Conservation (phyloP, 106 monocot species). For the Apostasia shenzhenica region DNA sequence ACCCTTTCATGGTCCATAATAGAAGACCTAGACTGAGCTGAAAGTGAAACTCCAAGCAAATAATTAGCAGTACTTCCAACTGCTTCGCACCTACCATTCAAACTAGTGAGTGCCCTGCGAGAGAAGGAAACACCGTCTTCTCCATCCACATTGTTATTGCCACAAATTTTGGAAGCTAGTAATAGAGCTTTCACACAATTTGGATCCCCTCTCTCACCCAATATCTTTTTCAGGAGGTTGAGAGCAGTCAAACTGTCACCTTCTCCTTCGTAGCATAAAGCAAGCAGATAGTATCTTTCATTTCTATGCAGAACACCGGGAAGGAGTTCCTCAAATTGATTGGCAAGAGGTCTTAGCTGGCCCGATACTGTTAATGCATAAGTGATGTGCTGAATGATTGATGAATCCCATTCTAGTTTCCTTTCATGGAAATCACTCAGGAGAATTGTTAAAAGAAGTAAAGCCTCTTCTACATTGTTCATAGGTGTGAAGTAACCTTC, state of each 20-base stretch:
- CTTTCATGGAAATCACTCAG: conserved; percentile 53
- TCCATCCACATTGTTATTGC: conserved; percentile 24
- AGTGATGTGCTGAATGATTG: conserved; percentile 67
- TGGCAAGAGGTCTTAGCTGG: conserved; percentile 40
- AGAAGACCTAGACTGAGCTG: conserved; percentile 45
- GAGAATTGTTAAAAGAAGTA: conserved; percentile 77
- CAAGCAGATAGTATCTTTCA: conserved; percentile 65
- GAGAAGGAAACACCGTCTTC: conserved; percentile 64
- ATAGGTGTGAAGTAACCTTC: conserved; percentile 64
- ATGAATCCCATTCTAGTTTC: conserved; percentile 62
- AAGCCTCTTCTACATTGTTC: conserved; percentile 83
- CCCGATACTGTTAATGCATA: conserved; percentile 80
- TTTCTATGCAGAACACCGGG: conserved; percentile 53
- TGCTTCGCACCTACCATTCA: conserved; percentile 27
- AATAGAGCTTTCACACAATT: conserved; percentile 49
- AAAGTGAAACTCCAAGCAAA: conserved; percentile 68
- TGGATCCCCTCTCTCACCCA: conserved; percentile 54
- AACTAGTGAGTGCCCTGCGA: conserved; percentile 35
- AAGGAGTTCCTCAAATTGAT: conserved; percentile 51
- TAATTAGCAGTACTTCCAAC: conserved; percentile 44
- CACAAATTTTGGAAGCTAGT: conserved; percentile 81
- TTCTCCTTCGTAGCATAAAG: conserved; percentile 72
- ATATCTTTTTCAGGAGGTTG: conserved; percentile 56
- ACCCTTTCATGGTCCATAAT: conserved; percentile 57
- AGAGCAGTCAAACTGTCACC: conserved; percentile 60